Evolutionary conservation across 768 basidiomycete genomes (phyloP).

Genomic region (Tricholoma bakamatsutake): DNA sequence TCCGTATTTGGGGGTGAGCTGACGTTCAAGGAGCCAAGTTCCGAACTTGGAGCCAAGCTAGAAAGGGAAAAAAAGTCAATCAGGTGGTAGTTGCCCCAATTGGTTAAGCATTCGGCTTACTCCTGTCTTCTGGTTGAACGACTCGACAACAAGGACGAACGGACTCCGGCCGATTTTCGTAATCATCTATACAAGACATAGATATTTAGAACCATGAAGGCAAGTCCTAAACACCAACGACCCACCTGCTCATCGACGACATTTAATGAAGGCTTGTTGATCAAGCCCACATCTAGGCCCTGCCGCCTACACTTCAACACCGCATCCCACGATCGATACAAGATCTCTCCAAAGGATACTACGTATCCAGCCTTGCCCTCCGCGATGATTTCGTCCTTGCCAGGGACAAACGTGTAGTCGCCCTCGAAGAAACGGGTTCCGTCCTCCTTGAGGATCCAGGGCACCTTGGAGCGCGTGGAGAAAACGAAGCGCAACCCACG

Average conservation of each 20-base stretch:
- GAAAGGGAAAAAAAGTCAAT: slow-evolving; percentile 2
- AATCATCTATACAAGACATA: slow-evolving; percentile 36
- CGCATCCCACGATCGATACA: slow-evolving; percentile 80
- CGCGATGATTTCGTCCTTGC: slow-evolving; percentile 10
- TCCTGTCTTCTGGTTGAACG: slow-evolving; percentile 88
- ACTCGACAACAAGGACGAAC: slow-evolving; percentile 84
- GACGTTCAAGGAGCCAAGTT: slow-evolving; percentile 81
- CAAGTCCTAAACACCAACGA: slow-evolving; percentile 1
- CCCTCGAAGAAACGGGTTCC: slow-evolving; percentile 59
- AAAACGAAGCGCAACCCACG: slow-evolving; percentile 81
- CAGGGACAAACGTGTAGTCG: not conserved
- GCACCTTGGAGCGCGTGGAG: slow-evolving; percentile 86
- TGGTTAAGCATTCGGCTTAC: slow-evolving; percentile 22
- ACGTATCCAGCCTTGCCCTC: slow-evolving; percentile 81
- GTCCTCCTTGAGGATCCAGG: slow-evolving; percentile 76
- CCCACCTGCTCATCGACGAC: slow-evolving; percentile 73
- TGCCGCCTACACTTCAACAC: slow-evolving; percentile 66
- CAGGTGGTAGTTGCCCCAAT: not conserved
- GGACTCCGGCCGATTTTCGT: slow-evolving; percentile 65
- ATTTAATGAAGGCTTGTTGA: slow-evolving; percentile 84
- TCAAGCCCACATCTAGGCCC: slow-evolving; percentile 75
- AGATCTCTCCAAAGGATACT: slow-evolving; percentile 82
- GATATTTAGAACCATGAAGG: not conserved
- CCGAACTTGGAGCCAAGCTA: slow-evolving; percentile 79
- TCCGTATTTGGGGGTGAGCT: slow-evolving; percentile 71